Conservation (phyloP, 352 stramenopile genomes). For the Phytophthora constricta region DNA sequence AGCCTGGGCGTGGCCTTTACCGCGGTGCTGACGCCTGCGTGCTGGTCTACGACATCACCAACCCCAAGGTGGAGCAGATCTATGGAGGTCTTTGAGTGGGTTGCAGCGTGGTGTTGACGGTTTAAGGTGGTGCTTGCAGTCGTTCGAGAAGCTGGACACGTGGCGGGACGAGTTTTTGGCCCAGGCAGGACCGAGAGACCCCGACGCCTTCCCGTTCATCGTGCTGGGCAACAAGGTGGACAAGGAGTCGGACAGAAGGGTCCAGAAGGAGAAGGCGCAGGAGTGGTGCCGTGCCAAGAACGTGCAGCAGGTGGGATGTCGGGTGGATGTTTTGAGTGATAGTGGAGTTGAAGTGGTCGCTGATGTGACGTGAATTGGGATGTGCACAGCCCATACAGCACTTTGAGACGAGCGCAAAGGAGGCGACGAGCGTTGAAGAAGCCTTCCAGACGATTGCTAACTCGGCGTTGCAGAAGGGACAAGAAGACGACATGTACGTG, state of each 20-base stretch:
- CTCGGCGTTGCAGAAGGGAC: constrained; percentile 86
- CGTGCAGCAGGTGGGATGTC: constrained; percentile 57
- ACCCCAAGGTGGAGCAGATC: constrained; percentile 94
- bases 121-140: constrained; percentile 46
- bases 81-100: not conserved
- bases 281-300: constrained; percentile 94
- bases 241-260: constrained; percentile 89
- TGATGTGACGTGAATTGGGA: not conserved
- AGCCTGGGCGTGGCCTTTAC: constrained; percentile 99
- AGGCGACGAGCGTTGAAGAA: constrained; percentile 96
- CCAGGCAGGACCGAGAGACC: constrained; percentile 90
- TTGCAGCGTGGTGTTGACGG: not conserved
- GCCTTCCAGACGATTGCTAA: constrained; percentile 95
- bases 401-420: constrained; percentile 98
- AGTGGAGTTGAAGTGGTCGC: not conserved
- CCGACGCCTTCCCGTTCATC: constrained; percentile 97
- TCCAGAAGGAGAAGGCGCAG: constrained; percentile 90
- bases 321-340: no score
- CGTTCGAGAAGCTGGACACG: constrained; percentile 97
- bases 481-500: constrained; percentile 88
- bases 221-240: constrained; percentile 99
- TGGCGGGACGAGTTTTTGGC: constrained; percentile 98
- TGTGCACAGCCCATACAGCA: constrained; percentile 89
- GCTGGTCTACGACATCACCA: constrained; percentile 99
- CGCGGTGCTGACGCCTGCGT: constrained; percentile 97